These are phyloP conservation scores for Angomonas ambiguus DNA, from an alignment of 208 protist species.

Conservation along the genomic window DNA sequence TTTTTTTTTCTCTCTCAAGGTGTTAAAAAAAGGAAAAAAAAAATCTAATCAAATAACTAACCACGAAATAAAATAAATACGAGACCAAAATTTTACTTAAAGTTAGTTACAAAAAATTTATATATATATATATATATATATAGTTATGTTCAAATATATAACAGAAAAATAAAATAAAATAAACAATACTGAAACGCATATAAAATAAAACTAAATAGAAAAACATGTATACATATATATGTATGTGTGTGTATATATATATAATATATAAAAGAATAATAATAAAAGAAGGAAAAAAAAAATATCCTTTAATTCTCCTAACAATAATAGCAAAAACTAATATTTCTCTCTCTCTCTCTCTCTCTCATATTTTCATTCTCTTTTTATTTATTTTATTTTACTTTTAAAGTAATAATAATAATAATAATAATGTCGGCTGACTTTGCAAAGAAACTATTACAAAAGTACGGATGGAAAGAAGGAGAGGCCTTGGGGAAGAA, in stretches of 20 bases:
- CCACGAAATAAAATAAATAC: neutral
- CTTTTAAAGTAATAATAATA: neutral
- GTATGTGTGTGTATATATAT: conserved; percentile 5
- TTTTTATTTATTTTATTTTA: conserved; percentile 18
- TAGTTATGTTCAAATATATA: no score
- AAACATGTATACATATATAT: conserved; percentile 17
- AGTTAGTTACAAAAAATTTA: conserved; percentile 5
- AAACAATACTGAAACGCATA: neutral
- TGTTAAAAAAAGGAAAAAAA: neutral
- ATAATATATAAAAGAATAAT: neutral
- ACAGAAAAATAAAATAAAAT: neutral
- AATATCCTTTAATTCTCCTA: neutral
- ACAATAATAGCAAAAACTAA: neutral
- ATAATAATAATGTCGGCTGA: neutral
- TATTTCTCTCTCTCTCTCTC: conserved; percentile 11
- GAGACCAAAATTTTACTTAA: neutral
- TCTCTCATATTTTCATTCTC: neutral
- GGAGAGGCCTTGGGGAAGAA: conserved; percentile 82
- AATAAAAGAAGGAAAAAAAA: conserved; percentile 6
- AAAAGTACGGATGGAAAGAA: conserved; percentile 82
- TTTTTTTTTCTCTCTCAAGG: neutral
- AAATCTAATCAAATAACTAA: neutral
- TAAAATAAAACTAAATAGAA: no score
- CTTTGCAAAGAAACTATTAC: conserved; percentile 73
- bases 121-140: neutral